Conservation (phyloP, 2,329 filamentous ascomycete species). For the Fusarium metavorans region DNA sequence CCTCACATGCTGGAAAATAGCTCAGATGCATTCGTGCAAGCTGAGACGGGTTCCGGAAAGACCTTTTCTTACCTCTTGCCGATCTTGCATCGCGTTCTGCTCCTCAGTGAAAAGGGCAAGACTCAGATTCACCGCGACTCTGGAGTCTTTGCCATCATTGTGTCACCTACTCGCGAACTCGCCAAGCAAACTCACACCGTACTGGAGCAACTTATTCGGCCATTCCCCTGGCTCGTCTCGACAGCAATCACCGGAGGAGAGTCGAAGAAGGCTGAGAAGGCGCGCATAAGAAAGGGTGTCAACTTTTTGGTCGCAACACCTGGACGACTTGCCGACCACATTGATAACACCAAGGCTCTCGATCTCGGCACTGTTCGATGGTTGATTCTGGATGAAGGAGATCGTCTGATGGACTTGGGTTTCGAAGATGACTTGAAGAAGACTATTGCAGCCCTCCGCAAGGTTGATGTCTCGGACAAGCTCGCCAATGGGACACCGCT, state of each 20-base stretch:
- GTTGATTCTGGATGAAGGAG: constrained; percentile 95
- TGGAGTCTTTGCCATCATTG: constrained; percentile 91
- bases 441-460: constrained; percentile 83
- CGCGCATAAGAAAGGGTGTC: constrained; percentile 90
- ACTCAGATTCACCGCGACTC: constrained; percentile 82
- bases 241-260: constrained; percentile 82
- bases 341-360: constrained; percentile 90
- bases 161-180: constrained; percentile 92
- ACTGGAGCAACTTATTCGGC: constrained; percentile 85
- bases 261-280: constrained; percentile 86
- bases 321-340: constrained; percentile 88
- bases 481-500: constrained; percentile 69
- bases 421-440: constrained; percentile 95
- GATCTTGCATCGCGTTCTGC: constrained; percentile 88
- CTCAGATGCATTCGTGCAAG: constrained; percentile 94
- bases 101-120: constrained; percentile 72
- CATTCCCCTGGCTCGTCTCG: constrained; percentile 92
- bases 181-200: constrained; percentile 94
- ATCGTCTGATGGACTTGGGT: constrained; percentile 97
- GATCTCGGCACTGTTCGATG: constrained; percentile 91
- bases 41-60: constrained; percentile 97
- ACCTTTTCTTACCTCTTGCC: constrained; percentile 96
- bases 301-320: constrained; percentile 97
- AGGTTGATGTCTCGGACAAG: constrained; percentile 69
- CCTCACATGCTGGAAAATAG: constrained; percentile 83